These are phyloP conservation scores for Pythium plurisporium DNA, from an alignment of 352 stramenopile species.

Conservation along the genomic window DNA sequence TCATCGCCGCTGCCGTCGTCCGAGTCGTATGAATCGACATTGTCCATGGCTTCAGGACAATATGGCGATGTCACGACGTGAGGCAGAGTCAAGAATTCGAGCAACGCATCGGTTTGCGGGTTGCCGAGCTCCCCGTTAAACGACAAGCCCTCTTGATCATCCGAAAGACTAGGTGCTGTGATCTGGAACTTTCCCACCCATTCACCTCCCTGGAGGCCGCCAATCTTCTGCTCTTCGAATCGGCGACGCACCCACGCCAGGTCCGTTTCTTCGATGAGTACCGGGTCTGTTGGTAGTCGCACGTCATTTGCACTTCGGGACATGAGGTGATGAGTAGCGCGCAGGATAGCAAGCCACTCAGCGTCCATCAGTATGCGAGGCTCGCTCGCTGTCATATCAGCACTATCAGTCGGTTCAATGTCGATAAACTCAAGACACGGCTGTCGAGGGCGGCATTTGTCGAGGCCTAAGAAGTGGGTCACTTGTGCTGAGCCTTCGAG, in stretches of 20 bases:
- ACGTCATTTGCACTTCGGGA: slow-evolving; percentile 61
- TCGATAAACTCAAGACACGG: slow-evolving; percentile 95
- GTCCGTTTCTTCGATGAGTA: slow-evolving; percentile 74
- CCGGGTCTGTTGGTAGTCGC: slow-evolving; percentile 62
- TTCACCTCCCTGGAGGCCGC: slow-evolving; percentile 40
- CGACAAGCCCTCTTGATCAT: slow-evolving; percentile 23
- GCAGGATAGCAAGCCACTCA: slow-evolving; percentile 94
- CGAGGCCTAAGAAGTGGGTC: slow-evolving; percentile 96
- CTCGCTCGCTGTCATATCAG: slow-evolving; percentile 3
- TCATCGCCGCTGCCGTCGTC: neutral
- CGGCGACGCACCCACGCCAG: slow-evolving; percentile 64
- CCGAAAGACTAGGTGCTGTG: slow-evolving; percentile 48
- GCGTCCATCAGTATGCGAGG: slow-evolving; percentile 88
- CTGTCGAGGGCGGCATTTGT: slow-evolving; percentile 96
- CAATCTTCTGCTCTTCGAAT: slow-evolving; percentile 34
- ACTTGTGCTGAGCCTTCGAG: neutral
- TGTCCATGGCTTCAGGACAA: neutral
- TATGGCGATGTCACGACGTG: slow-evolving; percentile 93
- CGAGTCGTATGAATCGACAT: no score
- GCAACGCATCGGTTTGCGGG: slow-evolving; percentile 92
- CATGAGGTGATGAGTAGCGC: slow-evolving; percentile 88
- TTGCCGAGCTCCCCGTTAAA: slow-evolving; percentile 61
- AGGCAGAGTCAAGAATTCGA: slow-evolving; percentile 87
- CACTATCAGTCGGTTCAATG: slow-evolving; percentile 25
- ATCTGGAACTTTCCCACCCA: slow-evolving; percentile 75